These are phyloP conservation scores for Aspergillus oerlinghausenensis DNA, from an alignment of 2,329 filamentous ascomycete genomes.

Conservation along the genomic window DNA sequence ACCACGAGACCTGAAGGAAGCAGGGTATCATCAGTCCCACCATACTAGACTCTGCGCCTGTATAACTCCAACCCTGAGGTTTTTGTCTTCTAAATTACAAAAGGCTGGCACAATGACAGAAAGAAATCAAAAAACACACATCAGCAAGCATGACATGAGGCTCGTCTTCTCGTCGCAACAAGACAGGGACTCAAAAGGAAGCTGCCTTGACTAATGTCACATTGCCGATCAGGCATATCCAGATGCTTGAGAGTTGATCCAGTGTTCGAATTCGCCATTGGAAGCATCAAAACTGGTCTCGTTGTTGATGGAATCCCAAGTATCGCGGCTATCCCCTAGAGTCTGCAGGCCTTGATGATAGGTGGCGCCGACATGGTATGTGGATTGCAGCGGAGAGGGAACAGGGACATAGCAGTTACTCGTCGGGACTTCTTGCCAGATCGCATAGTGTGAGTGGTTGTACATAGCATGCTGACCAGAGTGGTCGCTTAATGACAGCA, in stretches of 20 bases:
- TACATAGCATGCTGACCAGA: slow-evolving; percentile 12
- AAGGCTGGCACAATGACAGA: neutral
- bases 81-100: neutral
- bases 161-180: neutral
- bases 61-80: neutral
- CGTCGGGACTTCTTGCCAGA: slow-evolving; percentile 21
- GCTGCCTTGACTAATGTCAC: neutral
- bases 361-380: slow-evolving; percentile 8
- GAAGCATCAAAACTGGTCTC: slow-evolving; percentile 34
- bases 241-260: slow-evolving; percentile 32
- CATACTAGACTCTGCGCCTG: neutral
- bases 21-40: neutral
- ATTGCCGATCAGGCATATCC: slow-evolving; percentile 9
- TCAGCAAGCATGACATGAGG: neutral
- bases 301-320: slow-evolving; percentile 34
- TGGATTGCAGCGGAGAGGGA: slow-evolving; percentile 11
- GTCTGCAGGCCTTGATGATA: slow-evolving; percentile 29
- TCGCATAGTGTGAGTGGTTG: slow-evolving; percentile 14
- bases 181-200: neutral
- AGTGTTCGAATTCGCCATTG: slow-evolving; percentile 45
- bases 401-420: slow-evolving; percentile 17
- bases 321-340: slow-evolving; percentile 29
- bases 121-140: neutral
- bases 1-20: neutral
- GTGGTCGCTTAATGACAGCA: slow-evolving; percentile 29